Percentiles rank a stretch among this genome's conserved stretches.
Conservation (phyloP, 1,139 yeast species). For the Yamadazyma songkhlaensis region DNA sequence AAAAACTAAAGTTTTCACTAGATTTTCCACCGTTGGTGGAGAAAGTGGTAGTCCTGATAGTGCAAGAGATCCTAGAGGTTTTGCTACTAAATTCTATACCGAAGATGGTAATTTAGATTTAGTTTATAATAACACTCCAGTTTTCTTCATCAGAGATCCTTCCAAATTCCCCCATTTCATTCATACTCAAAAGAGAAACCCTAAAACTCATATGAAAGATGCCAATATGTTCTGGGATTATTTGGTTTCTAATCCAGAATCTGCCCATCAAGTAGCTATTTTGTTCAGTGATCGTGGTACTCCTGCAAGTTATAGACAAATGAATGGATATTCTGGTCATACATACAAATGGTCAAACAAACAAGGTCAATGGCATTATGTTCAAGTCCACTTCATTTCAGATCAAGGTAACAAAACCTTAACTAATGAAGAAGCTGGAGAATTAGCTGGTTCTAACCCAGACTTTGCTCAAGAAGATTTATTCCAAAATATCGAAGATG, state of each 20-base stretch:
- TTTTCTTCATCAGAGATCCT: conserved; percentile 77
- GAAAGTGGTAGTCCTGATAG: conserved; percentile 76
- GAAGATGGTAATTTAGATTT: conserved; percentile 80
- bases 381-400: conserved; percentile 53
- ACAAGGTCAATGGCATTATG: conserved; percentile 58
- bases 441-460: conserved; percentile 52
- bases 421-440: conserved; percentile 52
- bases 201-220: conserved; percentile 72
- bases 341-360: conserved; percentile 59
- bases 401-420: conserved; percentile 55
- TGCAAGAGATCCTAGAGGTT: conserved; percentile 83
- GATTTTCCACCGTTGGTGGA: conserved; percentile 85
- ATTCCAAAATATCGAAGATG: conserved; percentile 49
- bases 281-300: conserved; percentile 62
- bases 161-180: conserved; percentile 78
- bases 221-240: conserved; percentile 68
- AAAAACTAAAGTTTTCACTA: conserved; percentile 62
- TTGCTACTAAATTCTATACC: conserved; percentile 72
- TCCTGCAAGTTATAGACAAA: conserved; percentile 53
- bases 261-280: conserved; percentile 55
- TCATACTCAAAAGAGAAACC: conserved; percentile 73
- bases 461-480: conserved; percentile 57
- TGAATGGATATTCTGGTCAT: conserved; percentile 67
- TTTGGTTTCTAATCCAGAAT: conserved; percentile 52
- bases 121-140: conserved; percentile 82